Evolutionary conservation across 2,329 filamentous ascomycete genomes (phyloP).

Genomic region (Didymella segeticola): DNA sequence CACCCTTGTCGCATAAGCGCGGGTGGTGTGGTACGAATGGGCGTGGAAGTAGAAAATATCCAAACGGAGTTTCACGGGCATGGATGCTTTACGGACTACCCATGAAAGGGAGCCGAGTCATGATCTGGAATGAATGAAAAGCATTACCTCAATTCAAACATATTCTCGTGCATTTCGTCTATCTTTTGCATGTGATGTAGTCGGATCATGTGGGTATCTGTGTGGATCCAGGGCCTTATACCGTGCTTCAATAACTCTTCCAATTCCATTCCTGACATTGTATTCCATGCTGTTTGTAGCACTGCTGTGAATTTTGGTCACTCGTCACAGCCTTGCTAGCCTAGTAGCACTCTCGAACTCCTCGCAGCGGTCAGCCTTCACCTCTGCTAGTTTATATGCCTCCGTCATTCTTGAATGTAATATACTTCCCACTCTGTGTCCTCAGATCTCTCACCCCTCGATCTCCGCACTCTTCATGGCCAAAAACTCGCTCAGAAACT

Average conservation of each 20-base stretch:
- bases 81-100: constrained; percentile 45
- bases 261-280: not conserved
- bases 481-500: constrained; percentile 58
- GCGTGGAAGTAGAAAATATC: constrained; percentile 36
- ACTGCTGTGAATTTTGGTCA: not conserved
- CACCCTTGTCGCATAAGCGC: constrained; percentile 51
- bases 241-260: not conserved
- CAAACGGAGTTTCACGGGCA: constrained; percentile 47
- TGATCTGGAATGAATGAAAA: constrained; percentile 50
- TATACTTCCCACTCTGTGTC: not conserved
- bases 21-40: constrained; percentile 37
- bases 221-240: not conserved
- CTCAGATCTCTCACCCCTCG: constrained; percentile 43
- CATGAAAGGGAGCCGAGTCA: constrained; percentile 35
- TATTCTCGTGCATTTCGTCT: constrained; percentile 21
- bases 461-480: constrained; percentile 56
- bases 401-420: not conserved
- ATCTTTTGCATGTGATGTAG: constrained; percentile 17
- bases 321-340: not conserved
- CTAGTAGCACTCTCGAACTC: not conserved
- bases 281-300: not conserved
- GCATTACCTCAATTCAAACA: constrained; percentile 39
- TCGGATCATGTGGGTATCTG: constrained; percentile 27
- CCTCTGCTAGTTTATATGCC: not conserved
- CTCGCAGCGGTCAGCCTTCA: no score